phyloP scores from a whole-genome alignment of 768 basidiomycete species.

The Calocera cornea region DNA sequence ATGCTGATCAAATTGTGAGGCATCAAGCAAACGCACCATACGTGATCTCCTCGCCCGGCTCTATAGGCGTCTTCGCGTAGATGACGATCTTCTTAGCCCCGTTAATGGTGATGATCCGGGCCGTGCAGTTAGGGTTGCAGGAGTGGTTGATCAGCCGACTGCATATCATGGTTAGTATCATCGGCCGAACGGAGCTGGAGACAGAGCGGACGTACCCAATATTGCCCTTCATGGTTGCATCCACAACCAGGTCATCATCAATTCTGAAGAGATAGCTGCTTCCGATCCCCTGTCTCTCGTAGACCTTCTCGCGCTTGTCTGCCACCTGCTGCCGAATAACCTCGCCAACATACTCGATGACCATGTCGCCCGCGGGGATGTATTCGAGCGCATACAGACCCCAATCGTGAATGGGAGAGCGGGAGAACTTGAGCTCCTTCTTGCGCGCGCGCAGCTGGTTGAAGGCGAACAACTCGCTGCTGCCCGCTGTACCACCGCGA shows the following conservation, averaged over 20 bases:
- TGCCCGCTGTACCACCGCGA: neutral
- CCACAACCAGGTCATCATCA: conserved; percentile 94
- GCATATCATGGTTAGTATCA: conserved; percentile 11
- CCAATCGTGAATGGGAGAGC: conserved; percentile 96
- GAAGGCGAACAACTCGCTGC: conserved; percentile 48
- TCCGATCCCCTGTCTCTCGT: conserved; percentile 93
- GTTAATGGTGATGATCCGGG: conserved; percentile 39
- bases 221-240: conserved; percentile 98
- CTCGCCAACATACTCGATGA: conserved; percentile 99
- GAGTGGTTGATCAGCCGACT: conserved; percentile 98
- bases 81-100: conserved; percentile 98
- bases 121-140: conserved; percentile 64
- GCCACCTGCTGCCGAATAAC: conserved; percentile 89
- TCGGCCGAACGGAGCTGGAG: conserved; percentile 8
- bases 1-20: neutral
- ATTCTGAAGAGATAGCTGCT: conserved; percentile 96
- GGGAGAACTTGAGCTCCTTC: conserved; percentile 90
- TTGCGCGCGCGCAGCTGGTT: conserved; percentile 96
- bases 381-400: conserved; percentile 96
- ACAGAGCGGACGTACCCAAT: conserved; percentile 57
- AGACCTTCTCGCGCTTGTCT: conserved; percentile 91
- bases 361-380: conserved; percentile 91
- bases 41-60: conserved; percentile 94
- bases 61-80: conserved; percentile 91
- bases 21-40: conserved; percentile 52